Evolutionary conservation across 2,329 filamentous ascomycete species (phyloP).

Genomic region (Fusarium incarnatum): DNA sequence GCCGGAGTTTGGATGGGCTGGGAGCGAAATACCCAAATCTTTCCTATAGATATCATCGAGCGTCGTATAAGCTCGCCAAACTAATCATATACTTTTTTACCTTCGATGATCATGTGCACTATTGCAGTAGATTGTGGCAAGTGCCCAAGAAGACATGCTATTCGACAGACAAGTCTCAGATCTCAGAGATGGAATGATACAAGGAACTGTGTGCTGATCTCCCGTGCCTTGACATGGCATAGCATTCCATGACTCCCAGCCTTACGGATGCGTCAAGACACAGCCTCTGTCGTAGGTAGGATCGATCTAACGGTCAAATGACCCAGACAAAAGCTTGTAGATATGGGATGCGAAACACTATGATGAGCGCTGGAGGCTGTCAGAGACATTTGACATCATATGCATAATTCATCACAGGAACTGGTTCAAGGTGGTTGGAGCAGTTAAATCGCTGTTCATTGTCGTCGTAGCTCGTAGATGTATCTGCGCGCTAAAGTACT

Average conservation of each 20-base stretch:
- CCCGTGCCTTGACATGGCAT: neutral
- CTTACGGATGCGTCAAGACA: conserved; percentile 5
- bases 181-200: neutral
- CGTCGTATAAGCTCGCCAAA: neutral
- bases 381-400: neutral
- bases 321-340: neutral
- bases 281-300: neutral
- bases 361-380: neutral
- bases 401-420: neutral
- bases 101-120: neutral
- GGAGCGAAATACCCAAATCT: conserved; percentile 20
- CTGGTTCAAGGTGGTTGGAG: neutral
- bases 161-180: neutral
- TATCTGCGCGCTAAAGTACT: conserved; percentile 32
- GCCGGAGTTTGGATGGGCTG: neutral
- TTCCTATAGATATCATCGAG: neutral
- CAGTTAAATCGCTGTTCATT: conserved; percentile 38
- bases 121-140: neutral
- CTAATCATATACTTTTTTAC: conserved; percentile 1
- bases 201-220: neutral
- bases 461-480: conserved; percentile 45
- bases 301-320: neutral
- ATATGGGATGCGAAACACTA: neutral
- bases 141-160: neutral
- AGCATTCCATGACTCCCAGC: conserved; percentile 10